Evolutionary conservation across 305 asterid species (phyloP), one percentile per base, ranked within the genome.

Genomic region (Euphrasia arctica): DNA sequence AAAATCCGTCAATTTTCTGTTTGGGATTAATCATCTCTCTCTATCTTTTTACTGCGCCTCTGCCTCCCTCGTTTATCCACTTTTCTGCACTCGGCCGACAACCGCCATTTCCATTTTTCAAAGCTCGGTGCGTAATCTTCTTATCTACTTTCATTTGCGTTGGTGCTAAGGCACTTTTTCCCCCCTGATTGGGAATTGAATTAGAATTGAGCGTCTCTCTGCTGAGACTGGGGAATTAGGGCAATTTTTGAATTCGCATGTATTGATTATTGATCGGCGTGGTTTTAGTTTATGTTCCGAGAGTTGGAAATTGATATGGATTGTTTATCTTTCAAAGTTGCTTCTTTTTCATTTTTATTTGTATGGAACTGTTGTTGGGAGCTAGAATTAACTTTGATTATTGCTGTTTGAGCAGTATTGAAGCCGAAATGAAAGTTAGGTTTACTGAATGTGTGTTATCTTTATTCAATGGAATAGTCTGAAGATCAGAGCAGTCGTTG

Each of bases 51-150:
- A 31, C 41, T 56, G 57, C 5, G 47, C 9, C 45, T 39, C 43
- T 39, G 25, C 39, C 62, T 9, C 72, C 7, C 41, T 12, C 64
- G 15, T 45, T 67, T 65, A 70, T 65, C 73, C 71, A 58, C 10
- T 61, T 65, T 66, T 12, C 66, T 51, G 66, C 64, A 43, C 14
- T 57, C 56, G 49, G 60, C 73, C 73, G 73, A 58, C 69, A 75
- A 70, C 73, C 72, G 75, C 79, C 73, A 66, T 75, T 75, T 70
- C 61, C 64, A 70, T 42, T 56, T 75, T 70, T 3, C 68, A 61
- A 70, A 75, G 79, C 73, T 64, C 51, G 75, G 75, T 70, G 65
- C 73, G 36, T 3, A 2, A 60, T 65, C 2, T 49, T 59, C 6
- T 14, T 12, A 25, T 67, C 47, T 47, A 41, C 29, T 57, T 60